phyloP scores from a whole-genome alignment of 1,139 yeast species.

The Candida anutae region DNA sequence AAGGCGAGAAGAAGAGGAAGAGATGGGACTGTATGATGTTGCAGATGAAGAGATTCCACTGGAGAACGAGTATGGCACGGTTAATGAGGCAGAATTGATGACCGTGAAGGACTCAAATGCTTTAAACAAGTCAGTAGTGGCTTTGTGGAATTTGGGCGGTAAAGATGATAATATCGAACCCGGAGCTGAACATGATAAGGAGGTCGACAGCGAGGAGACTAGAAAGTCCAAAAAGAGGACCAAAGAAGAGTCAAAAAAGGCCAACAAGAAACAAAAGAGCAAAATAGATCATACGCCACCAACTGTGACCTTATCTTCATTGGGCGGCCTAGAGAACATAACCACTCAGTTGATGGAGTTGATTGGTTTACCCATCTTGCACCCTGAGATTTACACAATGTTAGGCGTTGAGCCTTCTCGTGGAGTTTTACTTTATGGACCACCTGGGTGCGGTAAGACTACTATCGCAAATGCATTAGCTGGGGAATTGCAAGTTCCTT shows the following conservation, averaged over 20 bases:
- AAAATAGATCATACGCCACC: constrained; percentile 64
- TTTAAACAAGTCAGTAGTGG: constrained; percentile 69
- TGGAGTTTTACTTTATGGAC: constrained; percentile 91
- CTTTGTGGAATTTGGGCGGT: constrained; percentile 60
- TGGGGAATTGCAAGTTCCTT: constrained; percentile 90
- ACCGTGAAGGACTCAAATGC: constrained; percentile 51
- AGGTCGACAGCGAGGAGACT: constrained; percentile 2
- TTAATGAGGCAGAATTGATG: constrained; percentile 47
- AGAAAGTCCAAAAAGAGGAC: constrained; percentile 20
- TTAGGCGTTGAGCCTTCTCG: constrained; percentile 97
- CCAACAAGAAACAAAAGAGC: constrained; percentile 34
- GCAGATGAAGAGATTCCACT: constrained; percentile 11
- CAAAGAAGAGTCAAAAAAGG: constrained; percentile 18
- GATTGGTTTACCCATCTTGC: constrained; percentile 84
- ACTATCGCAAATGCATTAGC: constrained; percentile 94
- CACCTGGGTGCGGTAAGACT: constrained; percentile 99
- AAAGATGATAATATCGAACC: constrained; percentile 7
- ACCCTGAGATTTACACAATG: constrained; percentile 81
- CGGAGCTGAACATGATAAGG: constrained; percentile 4
- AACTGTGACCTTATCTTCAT: constrained; percentile 51
- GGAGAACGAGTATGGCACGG: constrained; percentile 28
- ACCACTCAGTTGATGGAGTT: constrained; percentile 82
- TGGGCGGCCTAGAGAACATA: constrained; percentile 87
- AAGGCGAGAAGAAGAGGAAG: constrained; percentile 32
- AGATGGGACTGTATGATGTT: constrained; percentile 10